phyloP scores from a whole-genome alignment of 2,329 filamentous ascomycete genomes.

The Sclerotinia sclerotiorum region DNA sequence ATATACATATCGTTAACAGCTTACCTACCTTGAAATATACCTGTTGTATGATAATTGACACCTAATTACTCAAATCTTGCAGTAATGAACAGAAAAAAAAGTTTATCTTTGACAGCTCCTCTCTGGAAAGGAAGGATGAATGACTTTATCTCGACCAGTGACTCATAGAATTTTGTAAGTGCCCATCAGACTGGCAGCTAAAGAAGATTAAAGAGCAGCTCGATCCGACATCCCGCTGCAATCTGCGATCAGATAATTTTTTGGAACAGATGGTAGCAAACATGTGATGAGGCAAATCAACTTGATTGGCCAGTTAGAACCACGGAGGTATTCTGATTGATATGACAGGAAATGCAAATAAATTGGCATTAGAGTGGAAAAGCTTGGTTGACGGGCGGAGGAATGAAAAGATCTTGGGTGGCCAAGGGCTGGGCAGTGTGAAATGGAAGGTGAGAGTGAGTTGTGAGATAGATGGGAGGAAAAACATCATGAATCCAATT shows the following conservation, averaged over 20 bases:
- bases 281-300: not conserved
- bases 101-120: not conserved
- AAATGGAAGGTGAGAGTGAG: not conserved
- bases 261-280: not conserved
- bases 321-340: not conserved
- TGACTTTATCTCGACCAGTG: conserved; percentile 3
- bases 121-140: not conserved
- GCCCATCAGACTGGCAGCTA: not conserved
- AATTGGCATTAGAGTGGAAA: conserved; percentile 18
- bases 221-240: not conserved
- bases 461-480: not conserved
- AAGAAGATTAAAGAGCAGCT: not conserved
- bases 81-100: not conserved
- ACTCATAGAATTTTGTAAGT: not conserved
- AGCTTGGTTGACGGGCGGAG: conserved; percentile 15
- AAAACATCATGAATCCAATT: too few species aligned
- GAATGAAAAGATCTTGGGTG: not conserved
- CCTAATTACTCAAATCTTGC: not conserved
- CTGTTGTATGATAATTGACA: not conserved
- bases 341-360: not conserved
- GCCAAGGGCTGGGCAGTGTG: conserved; percentile 16
- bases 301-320: not conserved
- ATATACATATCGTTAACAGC: not conserved
- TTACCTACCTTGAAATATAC: not conserved
- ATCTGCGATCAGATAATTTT: not conserved